Base-by-base conservation (phyloP, 306 rosid species). In the Trifolium dubium region DNA sequence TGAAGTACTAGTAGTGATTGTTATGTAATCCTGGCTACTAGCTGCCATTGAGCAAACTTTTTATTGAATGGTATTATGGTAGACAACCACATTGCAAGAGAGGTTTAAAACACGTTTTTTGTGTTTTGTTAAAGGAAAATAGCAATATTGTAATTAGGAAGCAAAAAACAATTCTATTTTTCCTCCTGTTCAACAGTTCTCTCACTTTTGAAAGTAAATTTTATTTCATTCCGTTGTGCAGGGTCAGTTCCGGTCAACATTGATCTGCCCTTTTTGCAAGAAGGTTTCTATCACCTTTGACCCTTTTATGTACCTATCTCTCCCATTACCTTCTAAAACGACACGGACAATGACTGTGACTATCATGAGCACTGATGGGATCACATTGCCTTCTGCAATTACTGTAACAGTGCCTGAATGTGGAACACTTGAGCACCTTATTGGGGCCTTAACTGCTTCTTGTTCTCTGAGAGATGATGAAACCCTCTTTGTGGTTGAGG, bases 271-370 rank as follows among this genome's bases (percentile, higher is more conserved):
- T 71, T 72, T 75, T 67, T 92, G 97, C 88, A 68, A 64, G 82
- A 89, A 89, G 90, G 83, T 85, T 64, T 87, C 97, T 40, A 74
- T 90, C 61, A 92, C 91, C 49, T 92, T 92, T 89, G 98, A 92
- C 73, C 98, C 98, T 39, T 92, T 92, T 85, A 87, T 92, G 95
- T 89, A 90, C 69, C 87, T 92, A 4, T 89, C 98, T 19, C 75
- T 92, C 67, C 98, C 98, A 8, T 82, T 92, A 80, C 96, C 98
- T 64, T 90, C 95, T 40, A 86, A 88, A 72, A 81, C 82, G 1
- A 73, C 64, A 77, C 90, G 97, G 79, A 85, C 83, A 51, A 89
- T 90, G 92, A 86, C 90, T 8, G 69, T 92, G 89, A 87, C 90
- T 30, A 82, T 92, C 76, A 41, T 89, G 71, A 75, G 83, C 76